Base-by-base conservation (phyloP, 2,329 filamentous ascomycete species). In the Botrytis squamosa region DNA sequence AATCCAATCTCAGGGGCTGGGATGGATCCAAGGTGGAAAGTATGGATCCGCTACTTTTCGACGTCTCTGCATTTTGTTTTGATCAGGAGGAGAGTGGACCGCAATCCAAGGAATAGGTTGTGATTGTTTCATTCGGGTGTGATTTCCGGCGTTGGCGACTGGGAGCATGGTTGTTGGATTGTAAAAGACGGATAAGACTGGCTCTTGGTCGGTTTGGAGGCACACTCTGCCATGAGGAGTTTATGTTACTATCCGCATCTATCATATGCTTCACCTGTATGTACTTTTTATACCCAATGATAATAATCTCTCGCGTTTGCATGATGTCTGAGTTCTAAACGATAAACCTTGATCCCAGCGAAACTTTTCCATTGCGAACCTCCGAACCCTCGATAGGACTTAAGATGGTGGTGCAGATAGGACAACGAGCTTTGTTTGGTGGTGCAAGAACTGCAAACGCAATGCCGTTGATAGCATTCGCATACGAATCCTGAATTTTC, bases 1-100 rank as follows among this genome's bases (percentile, higher is more conserved):
- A 75, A 49, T 63, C 76, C 18, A 76, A 65, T 38, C 20, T 44
- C 6, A 74, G 73, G 44, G 75, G 73, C 22, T 79, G 78, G 77
- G 76, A 78, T 22, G 76, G 76, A 44, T 74, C 75, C 38, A 77
- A 76, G 67, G 76, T 75, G 49, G 79, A 78, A 63, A 77, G 77
- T 44, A 52, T 80, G 44, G 79, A 81, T 74, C 79, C 80, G 12
- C 71, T 80, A 22, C 71, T 81, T 12, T 81, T 81, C 72, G 80
- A 81, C 62, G 79, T 80, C 14, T 81, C 80, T 57, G 78, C 78
- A 4, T 81, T 80, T 69, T 80, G 79, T 65, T 80, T 76, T 70
- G 79, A 80, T 69, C 77, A 79, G 55, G 79, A 80, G 36, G 78
- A 80, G 36, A 57, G 38, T 63, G 71, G 40, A 49, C 22, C 44